Base-by-base conservation (phyloP, 2,329 filamentous ascomycete species). In the Cladosporium cucumerinum region DNA sequence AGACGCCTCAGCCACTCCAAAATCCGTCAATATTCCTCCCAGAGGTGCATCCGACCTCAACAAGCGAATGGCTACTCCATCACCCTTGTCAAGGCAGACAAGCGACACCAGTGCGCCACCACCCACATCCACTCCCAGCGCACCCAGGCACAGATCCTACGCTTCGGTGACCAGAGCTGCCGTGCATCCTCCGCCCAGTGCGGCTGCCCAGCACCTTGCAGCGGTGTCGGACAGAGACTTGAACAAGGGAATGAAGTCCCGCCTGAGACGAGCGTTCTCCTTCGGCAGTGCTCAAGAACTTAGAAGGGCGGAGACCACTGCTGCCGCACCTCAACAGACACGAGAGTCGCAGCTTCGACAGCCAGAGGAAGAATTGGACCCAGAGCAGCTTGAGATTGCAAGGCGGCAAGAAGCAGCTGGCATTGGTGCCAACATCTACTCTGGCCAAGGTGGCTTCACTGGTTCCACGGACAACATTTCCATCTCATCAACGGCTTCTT, bases 261-360 rank as follows among this genome's bases (percentile, higher is more conserved):
- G 93, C 69, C 82, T 99, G 66, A 87, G 95, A 63, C 86, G 95
- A 71, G 95, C 95, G 0, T 97, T 99, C 73, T 99, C 95, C 0
- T 99, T 99, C 78, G 93, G 95, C 58, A 98, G 94, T 76, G 92
- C 93, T 49, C 92, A 94, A 10, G 95, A 99, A 75, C 87, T 99
- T 57, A 86, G 90, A 68, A 90, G 90, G 74, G 90, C 88, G 14
- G 85, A 89, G 70, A 88, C 89, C 57, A 86, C 81, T 51, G 71
- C 57, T 1, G 65, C 76, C 34, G 74, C 70, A 62, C 28, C 66
- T 67, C 49, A 26, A 26, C 71, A 72, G 48, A 64, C 67, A 18
- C 63, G 65, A 46, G 69, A 79, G 51, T 72, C 73, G 61, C 71
- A 72, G 60, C 66, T 69, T 34, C 70, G 72, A 54, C 68, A 68